Conservation (phyloP, 2,329 filamentous ascomycete species). For the Xenoacremonium recifei region DNA sequence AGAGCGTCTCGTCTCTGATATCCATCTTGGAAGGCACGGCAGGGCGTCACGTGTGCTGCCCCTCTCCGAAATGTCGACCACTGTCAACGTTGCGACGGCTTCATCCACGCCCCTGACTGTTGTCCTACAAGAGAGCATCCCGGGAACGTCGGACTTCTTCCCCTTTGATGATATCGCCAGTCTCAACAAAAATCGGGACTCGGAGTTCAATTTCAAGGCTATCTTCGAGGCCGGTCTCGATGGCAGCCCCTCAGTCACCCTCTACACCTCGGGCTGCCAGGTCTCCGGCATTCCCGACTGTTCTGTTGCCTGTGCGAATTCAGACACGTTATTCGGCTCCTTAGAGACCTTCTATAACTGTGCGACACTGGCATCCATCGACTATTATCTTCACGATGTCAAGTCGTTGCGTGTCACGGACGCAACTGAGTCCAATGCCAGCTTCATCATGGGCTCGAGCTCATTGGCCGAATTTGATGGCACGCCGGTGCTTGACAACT, state of each 20-base stretch:
- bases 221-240: slow-evolving; percentile 33
- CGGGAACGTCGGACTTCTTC: slow-evolving; percentile 35
- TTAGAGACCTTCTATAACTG: slow-evolving; percentile 40
- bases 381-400: slow-evolving; percentile 32
- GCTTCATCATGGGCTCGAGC: slow-evolving; percentile 32
- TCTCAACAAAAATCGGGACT: slow-evolving; percentile 25
- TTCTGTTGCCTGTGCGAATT: slow-evolving; percentile 30
- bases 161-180: slow-evolving; percentile 35
- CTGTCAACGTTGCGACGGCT: no score
- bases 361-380: slow-evolving; percentile 33
- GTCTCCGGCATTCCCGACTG: slow-evolving; percentile 30
- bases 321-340: slow-evolving; percentile 30
- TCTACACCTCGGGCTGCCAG: slow-evolving; percentile 33
- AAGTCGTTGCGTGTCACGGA: slow-evolving; percentile 28
- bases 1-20: no score
- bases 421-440: slow-evolving; percentile 36
- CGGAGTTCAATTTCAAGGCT: slow-evolving; percentile 32
- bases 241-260: slow-evolving; percentile 29
- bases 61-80: no score
- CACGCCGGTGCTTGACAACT: slow-evolving; percentile 28
- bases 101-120: slow-evolving; percentile 27
- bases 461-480: slow-evolving; percentile 31
- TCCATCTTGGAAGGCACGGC: no score
- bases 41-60: no score
- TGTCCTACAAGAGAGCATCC: slow-evolving; percentile 27